phyloP scores from a whole-genome alignment of 2,329 filamentous ascomycete genomes.

The Fusarium odoratissimum region DNA sequence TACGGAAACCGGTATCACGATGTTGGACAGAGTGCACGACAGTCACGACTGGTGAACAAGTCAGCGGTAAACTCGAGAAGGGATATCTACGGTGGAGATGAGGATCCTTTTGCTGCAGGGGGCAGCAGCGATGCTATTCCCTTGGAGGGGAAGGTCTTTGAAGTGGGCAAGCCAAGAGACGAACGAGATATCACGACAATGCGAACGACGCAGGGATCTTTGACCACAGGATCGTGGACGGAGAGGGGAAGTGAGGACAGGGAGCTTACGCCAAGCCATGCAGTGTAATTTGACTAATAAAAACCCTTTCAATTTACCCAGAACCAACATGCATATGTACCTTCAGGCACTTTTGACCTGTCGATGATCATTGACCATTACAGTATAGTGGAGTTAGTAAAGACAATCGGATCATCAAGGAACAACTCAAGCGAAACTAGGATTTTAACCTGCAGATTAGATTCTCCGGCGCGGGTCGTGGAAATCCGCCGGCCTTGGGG shows the following conservation, averaged over 20 bases:
- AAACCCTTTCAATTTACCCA: background rate
- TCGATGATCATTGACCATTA: background rate
- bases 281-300: conserved; percentile 11
- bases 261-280: conserved; percentile 17
- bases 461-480: background rate
- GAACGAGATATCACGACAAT: background rate
- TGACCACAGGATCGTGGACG: conserved; percentile 6
- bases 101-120: conserved; percentile 9
- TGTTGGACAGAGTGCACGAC: background rate
- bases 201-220: background rate
- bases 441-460: background rate
- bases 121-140: conserved; percentile 12
- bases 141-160: background rate
- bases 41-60: conserved; percentile 4
- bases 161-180: background rate
- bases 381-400: background rate
- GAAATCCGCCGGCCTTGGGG: background rate
- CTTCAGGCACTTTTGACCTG: background rate
- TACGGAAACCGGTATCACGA: conserved; percentile 2
- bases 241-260: conserved; percentile 18
- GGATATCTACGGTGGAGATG: conserved; percentile 5
- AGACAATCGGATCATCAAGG: background rate
- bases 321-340: background rate
- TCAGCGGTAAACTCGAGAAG: background rate
- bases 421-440: background rate